Conservation (phyloP, 1,284 basidiomycete genomes). For the Testicularia cyperi region DNA sequence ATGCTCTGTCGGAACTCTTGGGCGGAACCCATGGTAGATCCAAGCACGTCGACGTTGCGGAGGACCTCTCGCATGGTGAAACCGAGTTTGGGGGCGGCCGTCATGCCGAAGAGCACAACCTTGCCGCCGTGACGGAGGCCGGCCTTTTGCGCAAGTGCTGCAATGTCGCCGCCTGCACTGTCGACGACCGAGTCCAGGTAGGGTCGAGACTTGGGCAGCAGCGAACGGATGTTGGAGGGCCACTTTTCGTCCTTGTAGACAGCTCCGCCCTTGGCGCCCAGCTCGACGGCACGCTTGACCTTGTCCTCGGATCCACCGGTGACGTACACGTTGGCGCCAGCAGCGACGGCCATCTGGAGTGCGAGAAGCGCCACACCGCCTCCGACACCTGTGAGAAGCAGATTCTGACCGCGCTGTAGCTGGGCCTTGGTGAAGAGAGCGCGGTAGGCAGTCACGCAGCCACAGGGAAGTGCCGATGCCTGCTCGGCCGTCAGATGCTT, state of each 20-base stretch:
- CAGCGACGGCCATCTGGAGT: constrained; percentile 74
- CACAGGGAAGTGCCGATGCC: constrained; percentile 75
- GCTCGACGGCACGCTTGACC: constrained; percentile 68
- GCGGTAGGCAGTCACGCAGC: constrained; percentile 80
- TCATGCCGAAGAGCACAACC: constrained; percentile 71
- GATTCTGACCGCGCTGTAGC: constrained; percentile 69
- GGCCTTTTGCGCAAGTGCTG: constrained; percentile 66
- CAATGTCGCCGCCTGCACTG: constrained; percentile 76
- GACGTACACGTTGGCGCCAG: constrained; percentile 78
- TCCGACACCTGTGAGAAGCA: constrained; percentile 68
- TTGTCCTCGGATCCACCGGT: constrained; percentile 74
- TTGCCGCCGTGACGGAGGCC: constrained; percentile 71
- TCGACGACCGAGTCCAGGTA: constrained; percentile 75
- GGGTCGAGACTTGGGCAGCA: constrained; percentile 64
- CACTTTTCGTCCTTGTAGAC: constrained; percentile 75
- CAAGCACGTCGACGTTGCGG: constrained; percentile 73
- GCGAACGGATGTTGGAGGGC: constrained; percentile 66
- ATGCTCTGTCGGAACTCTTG: constrained; percentile 74
- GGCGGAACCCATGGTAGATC: constrained; percentile 78
- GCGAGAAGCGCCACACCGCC: constrained; percentile 78
- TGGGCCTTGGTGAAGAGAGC: constrained; percentile 72
- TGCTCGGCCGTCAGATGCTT: constrained; percentile 72
- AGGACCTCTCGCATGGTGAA: constrained; percentile 81
- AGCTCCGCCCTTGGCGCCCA: constrained; percentile 78
- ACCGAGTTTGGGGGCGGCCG: constrained; percentile 66